Percentiles rank a stretch among this genome's conserved stretches.
Evolutionary conservation across 495 filamentous ascomycete genomes (phyloP).

Genomic region (Aspergillus taichungensis): DNA sequence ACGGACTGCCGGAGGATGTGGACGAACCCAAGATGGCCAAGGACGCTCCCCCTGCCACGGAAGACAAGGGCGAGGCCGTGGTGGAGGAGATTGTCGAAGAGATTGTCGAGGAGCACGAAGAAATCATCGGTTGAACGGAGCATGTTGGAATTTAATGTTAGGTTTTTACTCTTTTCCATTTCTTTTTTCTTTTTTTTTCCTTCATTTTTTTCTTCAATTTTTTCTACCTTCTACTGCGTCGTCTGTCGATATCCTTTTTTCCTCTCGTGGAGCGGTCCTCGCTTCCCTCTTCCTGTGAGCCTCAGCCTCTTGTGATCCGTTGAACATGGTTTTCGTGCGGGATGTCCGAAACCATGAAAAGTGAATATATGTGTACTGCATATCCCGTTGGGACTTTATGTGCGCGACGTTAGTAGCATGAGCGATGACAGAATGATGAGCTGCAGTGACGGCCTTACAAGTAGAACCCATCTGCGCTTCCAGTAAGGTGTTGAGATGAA

Average conservation of each 20-base stretch:
- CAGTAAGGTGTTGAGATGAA: no score
- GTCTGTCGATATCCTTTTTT: conserved; percentile 16
- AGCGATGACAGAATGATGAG: conserved; percentile 20
- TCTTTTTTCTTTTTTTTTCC: conserved; percentile 17
- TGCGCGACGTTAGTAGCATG: conserved; percentile 20
- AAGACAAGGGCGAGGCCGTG: conserved; percentile 57
- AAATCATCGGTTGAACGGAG: conserved; percentile 48
- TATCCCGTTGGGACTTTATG: conserved; percentile 11
- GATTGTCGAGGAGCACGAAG: conserved; percentile 88
- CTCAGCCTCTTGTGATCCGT: conserved; percentile 8
- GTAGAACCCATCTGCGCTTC: no score
- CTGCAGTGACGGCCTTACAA: not conserved
- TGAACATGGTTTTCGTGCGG: conserved; percentile 12
- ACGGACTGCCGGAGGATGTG: conserved; percentile 55
- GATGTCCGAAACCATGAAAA: conserved; percentile 13
- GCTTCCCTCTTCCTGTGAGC: conserved; percentile 10
- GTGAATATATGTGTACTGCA: conserved; percentile 24
- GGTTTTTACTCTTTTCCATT: conserved; percentile 21
- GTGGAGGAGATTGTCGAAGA: conserved; percentile 90
- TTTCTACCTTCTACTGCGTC: not conserved
- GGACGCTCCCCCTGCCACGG: conserved; percentile 35
- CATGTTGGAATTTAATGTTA: conserved; percentile 33
- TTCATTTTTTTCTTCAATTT: conserved; percentile 1
- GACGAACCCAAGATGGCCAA: conserved; percentile 47
- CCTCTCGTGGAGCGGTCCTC: conserved; percentile 1